Conservation (phyloP, 169 alveolate species). For the Plasmodium gonderi region DNA sequence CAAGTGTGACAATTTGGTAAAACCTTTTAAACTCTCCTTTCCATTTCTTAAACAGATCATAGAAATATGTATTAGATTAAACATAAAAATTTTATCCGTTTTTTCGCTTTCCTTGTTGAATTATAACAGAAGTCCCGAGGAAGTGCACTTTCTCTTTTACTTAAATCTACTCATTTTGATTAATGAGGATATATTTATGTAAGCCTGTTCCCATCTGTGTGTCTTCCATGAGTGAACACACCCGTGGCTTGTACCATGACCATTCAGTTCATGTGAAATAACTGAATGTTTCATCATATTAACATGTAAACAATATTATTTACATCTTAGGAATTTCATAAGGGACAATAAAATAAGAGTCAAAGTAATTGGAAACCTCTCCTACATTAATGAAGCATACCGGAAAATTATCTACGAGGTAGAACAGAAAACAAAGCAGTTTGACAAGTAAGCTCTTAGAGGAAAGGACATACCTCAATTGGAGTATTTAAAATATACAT, state of each 20-base stretch:
- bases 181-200: conserved; percentile 62
- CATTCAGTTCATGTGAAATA: neutral
- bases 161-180: conserved; percentile 56
- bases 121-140: conserved; percentile 84
- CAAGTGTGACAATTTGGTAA: neutral
- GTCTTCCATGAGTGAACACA: neutral
- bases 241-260: neutral
- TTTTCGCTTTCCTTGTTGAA: conserved; percentile 89
- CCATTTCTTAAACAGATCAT: conserved; percentile 76
- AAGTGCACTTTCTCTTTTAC: conserved; percentile 75
- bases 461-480: neutral
- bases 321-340: conserved; percentile 67
- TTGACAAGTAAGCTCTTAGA: conserved; percentile 73
- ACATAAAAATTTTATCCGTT: conserved; percentile 86
- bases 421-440: conserved; percentile 74
- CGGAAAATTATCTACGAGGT: conserved; percentile 72
- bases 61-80: conserved; percentile 81
- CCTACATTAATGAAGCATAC: conserved; percentile 76
- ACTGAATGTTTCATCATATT: no score
- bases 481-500: neutral
- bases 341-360: conserved; percentile 74
- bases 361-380: conserved; percentile 79
- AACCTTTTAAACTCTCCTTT: neutral
- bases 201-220: conserved; percentile 9
- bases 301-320: neutral